Evolutionary conservation across 2,329 filamentous ascomycete genomes (phyloP), one percentile per base, ranked within the genome.

Genomic region (Ophiostoma angusticollis): DNA sequence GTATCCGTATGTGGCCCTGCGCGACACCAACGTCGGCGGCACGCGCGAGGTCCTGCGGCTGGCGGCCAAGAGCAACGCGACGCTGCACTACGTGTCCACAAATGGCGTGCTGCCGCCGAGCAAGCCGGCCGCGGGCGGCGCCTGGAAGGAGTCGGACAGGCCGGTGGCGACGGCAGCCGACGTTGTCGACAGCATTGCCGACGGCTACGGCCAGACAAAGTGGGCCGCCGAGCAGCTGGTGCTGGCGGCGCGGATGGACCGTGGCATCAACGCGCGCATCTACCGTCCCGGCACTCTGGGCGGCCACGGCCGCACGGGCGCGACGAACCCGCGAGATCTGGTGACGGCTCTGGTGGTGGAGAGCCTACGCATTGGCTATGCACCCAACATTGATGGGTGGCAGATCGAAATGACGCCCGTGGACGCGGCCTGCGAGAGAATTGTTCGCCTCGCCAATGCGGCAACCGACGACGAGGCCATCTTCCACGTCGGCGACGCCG

Each of bases 321-420:
- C 82, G 6, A 78, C 80, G 1, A 89, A 89, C 50, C 74, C 80
- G 0, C 87, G 78, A 62, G 83, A 89, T 65, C 60, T 89, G 16
- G 62, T 89, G 32, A 84, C 79, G 37, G 82, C 83, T 0, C 56
- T 89, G 40, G 68, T 87, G 19, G 78, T 86, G 2, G 83, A 87
- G 54, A 86, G 82, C 0, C 67, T 87, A 27, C 75, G 80, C 37
- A 65, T 87, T 4, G 81, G 81, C 6, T 71, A 72, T 47, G 72
- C 72, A 1, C 82, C 83, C 0, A 68, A 82, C 38, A 75, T 86
- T 4, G 68, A 79, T 35, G 76, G 76, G 30, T 89, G 83, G 83
- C 73, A 78, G 35, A 72, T 80, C 1, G 83, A 89, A 59, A 87
- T 87, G 82, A 86, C 83, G 0, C 82, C 83, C 0, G 83, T 85